A percentile compares a stretch with the other conserved stretches of the same genome.
Evolutionary conservation across 805 yeast species (phyloP).

Genomic region (Peterozyma toletana): DNA sequence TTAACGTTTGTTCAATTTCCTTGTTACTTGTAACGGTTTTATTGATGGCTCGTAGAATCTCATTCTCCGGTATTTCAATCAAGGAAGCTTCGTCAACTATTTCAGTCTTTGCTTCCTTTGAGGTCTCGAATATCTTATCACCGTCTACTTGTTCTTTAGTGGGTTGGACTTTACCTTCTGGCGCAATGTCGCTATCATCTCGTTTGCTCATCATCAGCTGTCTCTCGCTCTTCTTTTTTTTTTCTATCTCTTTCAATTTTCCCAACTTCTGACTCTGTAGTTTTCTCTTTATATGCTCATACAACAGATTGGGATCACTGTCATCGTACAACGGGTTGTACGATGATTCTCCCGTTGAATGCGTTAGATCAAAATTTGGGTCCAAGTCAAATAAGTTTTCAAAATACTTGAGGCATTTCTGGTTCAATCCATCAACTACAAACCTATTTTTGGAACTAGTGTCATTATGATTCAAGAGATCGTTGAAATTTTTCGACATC

Average conservation of each 20-base stretch:
- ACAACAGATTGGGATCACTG: background rate
- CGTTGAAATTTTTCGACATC: too few species aligned
- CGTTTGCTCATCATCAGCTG: too few species aligned
- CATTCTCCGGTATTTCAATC: too few species aligned
- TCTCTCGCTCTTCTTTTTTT: background rate
- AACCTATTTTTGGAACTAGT: too few species aligned
- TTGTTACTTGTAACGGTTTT: too few species aligned
- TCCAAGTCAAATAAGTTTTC: constrained; percentile 28
- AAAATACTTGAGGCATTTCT: constrained; percentile 41
- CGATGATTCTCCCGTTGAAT: constrained; percentile 4
- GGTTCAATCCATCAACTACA: too few species aligned
- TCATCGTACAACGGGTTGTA: background rate
- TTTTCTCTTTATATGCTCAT: background rate
- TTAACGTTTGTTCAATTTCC: too few species aligned
- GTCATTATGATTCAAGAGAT: too few species aligned
- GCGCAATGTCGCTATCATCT: too few species aligned
- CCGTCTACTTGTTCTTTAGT: constrained; percentile 1
- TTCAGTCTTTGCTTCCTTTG: background rate
- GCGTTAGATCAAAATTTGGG: constrained; percentile 30
- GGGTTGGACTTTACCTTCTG: background rate
- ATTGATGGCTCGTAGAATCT: too few species aligned
- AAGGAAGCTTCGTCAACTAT: too few species aligned
- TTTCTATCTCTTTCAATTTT: constrained; percentile 1
- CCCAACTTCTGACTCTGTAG: background rate
- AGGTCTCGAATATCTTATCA: constrained; percentile 2